Evolutionary conservation across 805 yeast genomes (phyloP).

Genomic region (Cyberlindnera euphorbiiphila): DNA sequence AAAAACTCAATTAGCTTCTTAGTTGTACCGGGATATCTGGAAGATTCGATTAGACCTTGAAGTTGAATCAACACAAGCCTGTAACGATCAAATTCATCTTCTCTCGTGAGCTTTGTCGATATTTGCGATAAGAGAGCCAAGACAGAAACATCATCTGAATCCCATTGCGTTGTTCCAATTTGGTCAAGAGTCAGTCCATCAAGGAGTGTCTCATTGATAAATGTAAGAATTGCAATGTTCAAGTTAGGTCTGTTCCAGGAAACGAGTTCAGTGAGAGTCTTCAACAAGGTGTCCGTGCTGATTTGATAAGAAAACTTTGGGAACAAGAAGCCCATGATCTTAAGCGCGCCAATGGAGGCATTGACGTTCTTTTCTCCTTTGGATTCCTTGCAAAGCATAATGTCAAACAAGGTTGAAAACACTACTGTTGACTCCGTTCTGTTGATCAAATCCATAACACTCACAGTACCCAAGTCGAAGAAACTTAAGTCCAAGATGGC

Average conservation of each 20-base stretch:
- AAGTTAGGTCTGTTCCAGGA: slow-evolving; percentile 36
- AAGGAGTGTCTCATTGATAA: slow-evolving; percentile 38
- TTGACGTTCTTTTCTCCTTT: slow-evolving; percentile 26
- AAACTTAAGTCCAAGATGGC: slow-evolving; percentile 35
- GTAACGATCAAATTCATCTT: slow-evolving; percentile 31
- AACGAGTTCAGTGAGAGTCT: slow-evolving; percentile 31
- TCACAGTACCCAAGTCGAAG: slow-evolving; percentile 34
- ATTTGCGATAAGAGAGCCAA: slow-evolving; percentile 21
- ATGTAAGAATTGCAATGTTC: slow-evolving; percentile 38
- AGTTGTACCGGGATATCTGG: slow-evolving; percentile 38
- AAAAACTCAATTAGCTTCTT: slow-evolving; percentile 41
- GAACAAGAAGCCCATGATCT: slow-evolving; percentile 33
- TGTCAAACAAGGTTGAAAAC: slow-evolving; percentile 15
- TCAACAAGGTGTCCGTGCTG: slow-evolving; percentile 31
- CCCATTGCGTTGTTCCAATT: slow-evolving; percentile 36
- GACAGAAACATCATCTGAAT: slow-evolving; percentile 22
- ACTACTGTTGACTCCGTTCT: slow-evolving; percentile 14
- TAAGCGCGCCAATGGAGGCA: slow-evolving; percentile 38
- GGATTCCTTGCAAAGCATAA: slow-evolving; percentile 15
- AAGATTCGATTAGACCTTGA: slow-evolving; percentile 29
- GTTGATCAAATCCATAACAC: slow-evolving; percentile 34
- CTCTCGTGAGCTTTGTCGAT: slow-evolving; percentile 24
- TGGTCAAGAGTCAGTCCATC: slow-evolving; percentile 29
- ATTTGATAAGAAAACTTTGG: slow-evolving; percentile 26
- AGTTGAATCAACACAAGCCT: slow-evolving; percentile 35